Evolutionary conservation across 805 yeast species (phyloP), one percentile per base, ranked within the genome.

Genomic region (Sugiyamaella qingdaonensis): DNA sequence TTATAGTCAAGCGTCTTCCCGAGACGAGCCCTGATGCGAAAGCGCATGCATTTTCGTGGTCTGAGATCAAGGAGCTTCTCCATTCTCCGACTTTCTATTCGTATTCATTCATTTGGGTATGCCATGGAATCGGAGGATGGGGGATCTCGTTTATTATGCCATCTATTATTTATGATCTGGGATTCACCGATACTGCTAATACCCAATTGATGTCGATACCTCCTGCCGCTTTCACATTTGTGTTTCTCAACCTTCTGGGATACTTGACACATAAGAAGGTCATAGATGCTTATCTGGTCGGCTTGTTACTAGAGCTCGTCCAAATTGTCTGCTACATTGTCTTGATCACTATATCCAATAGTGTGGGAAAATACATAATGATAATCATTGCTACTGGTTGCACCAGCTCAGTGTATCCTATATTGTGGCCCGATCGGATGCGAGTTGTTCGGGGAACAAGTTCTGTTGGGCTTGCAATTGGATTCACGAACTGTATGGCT

Each of bases 171-270:
- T 70, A 63, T 47, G 68, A 67, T 50, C 66, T 77, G 65, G 80
- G 80, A 1, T 76, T 74, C 61, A 62, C 73, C 42, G 29, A 33
- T 33, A 65, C 68, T 24, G 67, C 72, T 29, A 64, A 61, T 14
- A 72, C 79, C 0, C 80, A 77, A 60, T 67, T 75, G 10, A 55
- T 77, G 65, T 69, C 78, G 0, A 73, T 75, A 18, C 80, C 80
- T 7, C 46, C 50, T 7, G 50, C 50, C 7, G 50, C 50, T 10
- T 27, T 33, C 13, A 47, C 50, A 10, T 47, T 47, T 19, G 24
- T 47, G 9, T n/a, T 47, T n/a, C 49, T 47, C 10, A 47, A 47
- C 46, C 9, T 47, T 19, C 49, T 47, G 9, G 50, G 50, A 10
- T 16, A 34, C 16, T 10, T 47, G 10, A 47, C 50, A 10, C 50